Percentiles rank a stretch among this genome's conserved stretches.
Evolutionary conservation across 768 basidiomycete species (phyloP).

Genomic region (Lactifluus hygrophoroides): DNA sequence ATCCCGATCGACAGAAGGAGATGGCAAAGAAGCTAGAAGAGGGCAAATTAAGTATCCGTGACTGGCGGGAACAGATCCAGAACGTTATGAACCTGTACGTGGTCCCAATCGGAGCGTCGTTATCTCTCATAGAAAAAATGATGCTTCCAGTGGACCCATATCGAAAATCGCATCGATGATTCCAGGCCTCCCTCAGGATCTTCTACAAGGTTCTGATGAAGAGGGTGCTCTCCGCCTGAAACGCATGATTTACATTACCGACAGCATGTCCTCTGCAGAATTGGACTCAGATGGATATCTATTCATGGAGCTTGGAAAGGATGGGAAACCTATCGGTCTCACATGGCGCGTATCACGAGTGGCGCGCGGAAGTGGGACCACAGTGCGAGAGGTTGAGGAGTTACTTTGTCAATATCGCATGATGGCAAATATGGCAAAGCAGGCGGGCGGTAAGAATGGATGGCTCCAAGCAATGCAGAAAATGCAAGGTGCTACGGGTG

Average conservation of each 20-base stretch:
- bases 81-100: constrained; percentile 96
- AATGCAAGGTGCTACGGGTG: constrained; percentile 80
- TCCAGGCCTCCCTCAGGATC: constrained; percentile 86
- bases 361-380: constrained; percentile 89
- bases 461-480: constrained; percentile 90
- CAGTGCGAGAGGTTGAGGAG: constrained; percentile 96
- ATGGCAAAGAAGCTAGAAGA: constrained; percentile 97
- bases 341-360: constrained; percentile 89
- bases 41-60: constrained; percentile 92
- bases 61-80: constrained; percentile 96
- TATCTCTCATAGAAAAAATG: constrained; percentile 7
- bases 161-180: constrained; percentile 99
- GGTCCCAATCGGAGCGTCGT: constrained; percentile 16
- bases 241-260: constrained; percentile 97
- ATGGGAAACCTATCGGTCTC: constrained; percentile 75
- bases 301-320: constrained; percentile 80
- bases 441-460: constrained; percentile 95
- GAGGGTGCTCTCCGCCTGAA: constrained; percentile 88
- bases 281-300: constrained; percentile 90
- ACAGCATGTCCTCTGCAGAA: constrained; percentile 91
- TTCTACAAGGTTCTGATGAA: constrained; percentile 89
- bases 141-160: constrained; percentile 76
- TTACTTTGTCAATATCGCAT: constrained; percentile 92
- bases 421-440: constrained; percentile 99
- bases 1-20: constrained; percentile 95